phyloP scores from a whole-genome alignment of 495 filamentous ascomycete species.

The Aspergillus bridgeri region DNA sequence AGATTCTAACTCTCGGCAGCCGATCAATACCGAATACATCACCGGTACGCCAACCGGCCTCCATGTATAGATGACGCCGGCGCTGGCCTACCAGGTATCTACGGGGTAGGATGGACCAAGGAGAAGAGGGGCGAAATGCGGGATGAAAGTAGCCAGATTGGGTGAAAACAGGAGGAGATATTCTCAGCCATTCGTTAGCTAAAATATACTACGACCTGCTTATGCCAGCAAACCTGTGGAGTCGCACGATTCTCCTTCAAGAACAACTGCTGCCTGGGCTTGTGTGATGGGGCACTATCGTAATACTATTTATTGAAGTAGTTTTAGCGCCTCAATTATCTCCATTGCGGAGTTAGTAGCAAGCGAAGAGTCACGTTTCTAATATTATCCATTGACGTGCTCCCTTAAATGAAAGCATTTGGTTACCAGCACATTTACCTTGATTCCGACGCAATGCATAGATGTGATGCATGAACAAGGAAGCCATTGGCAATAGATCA shows the following conservation, averaged over 20 bases:
- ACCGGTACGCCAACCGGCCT: not conserved
- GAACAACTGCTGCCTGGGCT: not conserved
- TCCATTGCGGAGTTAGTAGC: not conserved
- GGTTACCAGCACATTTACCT: not conserved
- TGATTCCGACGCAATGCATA: not conserved
- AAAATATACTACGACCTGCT: not conserved
- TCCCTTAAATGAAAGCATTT: not conserved
- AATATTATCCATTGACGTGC: not conserved
- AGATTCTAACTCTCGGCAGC: conserved; percentile 3
- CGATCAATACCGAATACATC: not conserved
- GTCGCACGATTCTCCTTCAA: not conserved
- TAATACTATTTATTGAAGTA: not conserved
- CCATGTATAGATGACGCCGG: not conserved
- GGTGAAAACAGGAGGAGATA: not conserved
- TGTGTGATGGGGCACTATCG: no score
- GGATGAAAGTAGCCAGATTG: not conserved
- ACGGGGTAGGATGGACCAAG: not conserved
- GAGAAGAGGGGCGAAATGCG: not conserved
- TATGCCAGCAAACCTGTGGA: not conserved
- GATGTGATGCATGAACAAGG: conserved; percentile 1
- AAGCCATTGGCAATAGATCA: conserved; percentile 6
- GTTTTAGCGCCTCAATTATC: not conserved
- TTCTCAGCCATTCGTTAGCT: not conserved
- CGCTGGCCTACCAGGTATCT: not conserved
- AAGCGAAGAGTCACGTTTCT: not conserved